A percentile compares a stretch with the other conserved stretches of the same genome.
Evolutionary conservation across 768 basidiomycete species (phyloP).

Genomic region (Leccinum fibrillosum): DNA sequence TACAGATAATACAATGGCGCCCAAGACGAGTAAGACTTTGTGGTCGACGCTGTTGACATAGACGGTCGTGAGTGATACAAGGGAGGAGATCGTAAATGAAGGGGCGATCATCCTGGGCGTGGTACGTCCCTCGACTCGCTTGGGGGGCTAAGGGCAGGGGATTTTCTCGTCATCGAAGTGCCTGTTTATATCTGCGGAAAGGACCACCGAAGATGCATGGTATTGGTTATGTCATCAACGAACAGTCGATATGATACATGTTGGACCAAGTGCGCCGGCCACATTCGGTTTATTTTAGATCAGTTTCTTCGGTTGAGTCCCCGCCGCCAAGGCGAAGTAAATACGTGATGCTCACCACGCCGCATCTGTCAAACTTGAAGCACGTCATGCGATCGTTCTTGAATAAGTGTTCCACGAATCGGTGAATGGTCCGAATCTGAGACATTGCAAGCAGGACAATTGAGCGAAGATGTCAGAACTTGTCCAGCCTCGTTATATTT

Average conservation of each 20-base stretch:
- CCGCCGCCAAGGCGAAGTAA: not conserved
- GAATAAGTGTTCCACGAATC: not conserved
- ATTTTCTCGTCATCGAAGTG: not conserved
- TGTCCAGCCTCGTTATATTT: not conserved
- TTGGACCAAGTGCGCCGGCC: not conserved
- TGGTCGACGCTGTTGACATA: not conserved
- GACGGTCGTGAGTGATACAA: not conserved
- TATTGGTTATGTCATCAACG: not conserved
- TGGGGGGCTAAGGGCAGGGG: not conserved
- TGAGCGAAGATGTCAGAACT: not conserved
- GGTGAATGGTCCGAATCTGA: not conserved
- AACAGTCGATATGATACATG: not conserved
- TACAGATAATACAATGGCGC: not conserved
- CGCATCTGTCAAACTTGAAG: not conserved
- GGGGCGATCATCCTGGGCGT: not conserved
- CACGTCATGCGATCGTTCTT: not conserved
- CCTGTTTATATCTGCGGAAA: conserved; percentile 5
- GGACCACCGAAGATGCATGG: not conserved
- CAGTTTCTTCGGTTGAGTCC: not conserved
- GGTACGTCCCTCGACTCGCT: not conserved
- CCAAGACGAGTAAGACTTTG: not conserved
- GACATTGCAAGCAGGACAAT: not conserved
- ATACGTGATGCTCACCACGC: not conserved
- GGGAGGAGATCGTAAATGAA: not conserved
- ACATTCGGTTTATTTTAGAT: not conserved